A percentile compares a stretch with the other conserved stretches of the same genome.
Conservation (phyloP, 2,329 filamentous ascomycete species). For the Aspergillus intermedius region DNA sequence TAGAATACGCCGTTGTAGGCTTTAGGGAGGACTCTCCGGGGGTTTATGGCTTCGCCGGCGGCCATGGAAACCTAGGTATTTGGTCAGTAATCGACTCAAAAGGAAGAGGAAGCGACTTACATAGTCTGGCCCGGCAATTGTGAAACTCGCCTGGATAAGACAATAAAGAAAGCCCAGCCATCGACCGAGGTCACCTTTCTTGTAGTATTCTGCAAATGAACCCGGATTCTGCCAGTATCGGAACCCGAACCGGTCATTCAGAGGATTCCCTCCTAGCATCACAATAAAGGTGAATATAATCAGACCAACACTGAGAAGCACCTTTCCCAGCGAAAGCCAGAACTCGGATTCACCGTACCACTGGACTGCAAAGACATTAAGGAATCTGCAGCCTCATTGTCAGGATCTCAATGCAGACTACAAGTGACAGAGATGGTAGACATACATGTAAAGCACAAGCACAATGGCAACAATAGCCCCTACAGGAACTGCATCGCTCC, state of each 20-base stretch:
- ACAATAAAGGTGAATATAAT: conserved; percentile 72
- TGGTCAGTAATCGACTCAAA: neutral
- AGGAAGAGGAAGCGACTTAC: conserved; percentile 16
- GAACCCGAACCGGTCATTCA: conserved; percentile 66
- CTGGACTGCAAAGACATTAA: conserved; percentile 68
- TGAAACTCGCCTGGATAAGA: conserved; percentile 64
- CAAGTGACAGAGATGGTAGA: neutral
- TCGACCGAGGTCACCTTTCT: conserved; percentile 58
- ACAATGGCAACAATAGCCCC: conserved; percentile 43
- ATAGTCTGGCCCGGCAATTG: conserved; percentile 62
- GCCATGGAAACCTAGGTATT: conserved; percentile 44
- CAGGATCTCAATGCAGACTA: neutral
- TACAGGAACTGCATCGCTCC: conserved; percentile 42
- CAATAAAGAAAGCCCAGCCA: conserved; percentile 73
- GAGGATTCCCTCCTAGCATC: conserved; percentile 76
- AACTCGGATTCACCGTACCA: conserved; percentile 77
- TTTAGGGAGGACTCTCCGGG: conserved; percentile 61
- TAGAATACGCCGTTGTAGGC: conserved; percentile 77
- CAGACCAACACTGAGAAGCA: conserved; percentile 64
- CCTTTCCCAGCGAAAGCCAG: conserved; percentile 63
- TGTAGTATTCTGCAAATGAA: conserved; percentile 62
- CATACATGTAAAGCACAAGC: conserved; percentile 40
- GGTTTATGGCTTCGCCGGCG: conserved; percentile 66
- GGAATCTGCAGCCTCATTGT: conserved; percentile 11
- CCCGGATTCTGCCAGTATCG: conserved; percentile 61